Base-by-base conservation (phyloP, 2,329 filamentous ascomycete species). In the Xylariaceae sp. region DNA sequence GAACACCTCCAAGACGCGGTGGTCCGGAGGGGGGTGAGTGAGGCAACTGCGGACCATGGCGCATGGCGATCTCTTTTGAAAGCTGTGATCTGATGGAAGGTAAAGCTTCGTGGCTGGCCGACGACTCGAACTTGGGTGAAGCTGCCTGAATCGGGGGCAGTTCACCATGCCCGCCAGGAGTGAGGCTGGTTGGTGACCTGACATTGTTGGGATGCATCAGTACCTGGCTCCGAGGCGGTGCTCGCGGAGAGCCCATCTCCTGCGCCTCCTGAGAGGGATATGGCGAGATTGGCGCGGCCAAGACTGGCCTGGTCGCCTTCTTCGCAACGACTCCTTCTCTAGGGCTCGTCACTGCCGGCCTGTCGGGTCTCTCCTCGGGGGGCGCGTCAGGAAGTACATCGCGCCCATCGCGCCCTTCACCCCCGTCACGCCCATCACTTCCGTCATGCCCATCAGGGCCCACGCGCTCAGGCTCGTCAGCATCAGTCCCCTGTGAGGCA, bases 121-220 rank as follows among this genome's bases (percentile, higher is more conserved):
- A 57, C 12, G 49, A 48, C 9, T 64, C 61, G 19, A 58, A 61
- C 34, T 56, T 53, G 1, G 61, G 61, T 11, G 61, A 64, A 18
- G 51, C 42, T 24, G 53, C 50, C 27, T 64, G 59, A 22, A 66
- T 40, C 54, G 57, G 38, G 46, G 57, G 46, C 9, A 57, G 40
- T 25, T 56, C 53, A 7, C 52, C 52, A 35, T 49, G 51, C 11
- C 34, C 41, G 25, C 42, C 32, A 44, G 51, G 23, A 50, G 53
- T 29, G 39, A 51, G 33, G 22, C 34, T 43, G 7, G 63, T 54
- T 11, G 65, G 59, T 5, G 63, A 64, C 19, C 52, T 46, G 34
- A 52, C 42, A 35, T 48, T 51, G 25, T 45, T 52, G 12, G 53
- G 52, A 33, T 53, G 51, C 48, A 53, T 51, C 33, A 57, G 33